Percentiles rank a stretch among this genome's conserved stretches.
Conservation (phyloP, 768 basidiomycete genomes). For the Grammothele lineata region DNA sequence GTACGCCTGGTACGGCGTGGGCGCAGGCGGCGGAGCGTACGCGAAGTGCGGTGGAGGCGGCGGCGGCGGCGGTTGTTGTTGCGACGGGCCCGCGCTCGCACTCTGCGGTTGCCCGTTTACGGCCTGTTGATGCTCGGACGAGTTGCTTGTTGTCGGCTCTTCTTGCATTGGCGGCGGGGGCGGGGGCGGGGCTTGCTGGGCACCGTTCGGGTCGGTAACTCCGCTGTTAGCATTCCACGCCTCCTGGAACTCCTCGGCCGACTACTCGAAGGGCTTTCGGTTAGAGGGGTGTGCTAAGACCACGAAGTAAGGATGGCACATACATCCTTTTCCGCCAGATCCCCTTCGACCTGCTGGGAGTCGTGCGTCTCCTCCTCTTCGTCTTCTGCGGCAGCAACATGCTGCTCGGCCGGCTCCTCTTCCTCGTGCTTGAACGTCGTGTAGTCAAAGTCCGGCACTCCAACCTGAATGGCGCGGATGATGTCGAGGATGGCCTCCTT, state of each 20-base stretch:
- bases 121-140: slow-evolving; percentile 2
- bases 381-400: slow-evolving; percentile 29
- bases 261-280: slow-evolving; percentile 21
- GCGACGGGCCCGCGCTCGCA: slow-evolving; percentile 1
- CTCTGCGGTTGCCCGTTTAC: slow-evolving; percentile 10
- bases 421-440: slow-evolving; percentile 27
- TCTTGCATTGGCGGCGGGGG: slow-evolving; percentile 23
- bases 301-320: slow-evolving; percentile 17
- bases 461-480: slow-evolving; percentile 54
- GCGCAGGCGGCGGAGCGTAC: slow-evolving; percentile 7
- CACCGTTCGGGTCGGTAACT: slow-evolving; percentile 23
- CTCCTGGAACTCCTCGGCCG: slow-evolving; percentile 48
- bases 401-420: slow-evolving; percentile 29
- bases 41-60: slow-evolving; percentile 2
- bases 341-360: slow-evolving; percentile 19
- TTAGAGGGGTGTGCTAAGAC: slow-evolving; percentile 3
- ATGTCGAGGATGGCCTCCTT: slow-evolving; percentile 60
- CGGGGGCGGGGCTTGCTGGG: background rate
- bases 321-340: slow-evolving; percentile 23
- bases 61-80: slow-evolving; percentile 5
- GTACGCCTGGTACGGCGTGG: slow-evolving; percentile 7
- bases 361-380: slow-evolving; percentile 31
- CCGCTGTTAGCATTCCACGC: slow-evolving; percentile 62
- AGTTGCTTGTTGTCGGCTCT: too few species aligned
- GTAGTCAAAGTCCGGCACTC: slow-evolving; percentile 32